These are phyloP conservation scores for Diaporthe sp. DNA, from an alignment of 2,329 filamentous ascomycete species.

Conservation along the genomic window DNA sequence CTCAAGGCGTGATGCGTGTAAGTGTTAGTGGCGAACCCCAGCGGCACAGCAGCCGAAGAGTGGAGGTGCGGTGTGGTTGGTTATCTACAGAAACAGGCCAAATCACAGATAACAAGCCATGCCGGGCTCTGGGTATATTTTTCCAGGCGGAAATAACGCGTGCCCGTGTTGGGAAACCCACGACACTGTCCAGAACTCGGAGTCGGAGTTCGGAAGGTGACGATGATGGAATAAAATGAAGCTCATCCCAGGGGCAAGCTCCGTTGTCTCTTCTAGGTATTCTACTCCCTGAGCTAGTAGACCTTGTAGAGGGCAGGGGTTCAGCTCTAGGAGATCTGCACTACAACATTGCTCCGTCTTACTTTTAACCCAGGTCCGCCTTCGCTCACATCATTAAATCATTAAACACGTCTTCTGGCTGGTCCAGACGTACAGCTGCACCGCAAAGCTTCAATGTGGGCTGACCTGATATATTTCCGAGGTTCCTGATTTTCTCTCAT, in stretches of 20 bases:
- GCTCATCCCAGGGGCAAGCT: constrained; percentile 3
- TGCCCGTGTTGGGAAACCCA: background rate
- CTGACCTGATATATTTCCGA: background rate
- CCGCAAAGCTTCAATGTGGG: background rate
- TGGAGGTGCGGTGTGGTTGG: background rate
- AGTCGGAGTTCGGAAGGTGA: constrained; percentile 27
- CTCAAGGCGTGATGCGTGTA: background rate
- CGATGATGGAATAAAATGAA: background rate
- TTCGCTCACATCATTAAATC: background rate
- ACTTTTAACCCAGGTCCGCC: background rate
- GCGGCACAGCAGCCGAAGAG: background rate
- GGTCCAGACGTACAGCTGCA: too few relatives aligned
- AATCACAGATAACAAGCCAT: background rate
- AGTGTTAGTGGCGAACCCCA: background rate
- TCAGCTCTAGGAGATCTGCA: background rate
- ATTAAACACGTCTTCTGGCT: background rate
- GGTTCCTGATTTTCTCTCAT: too few relatives aligned
- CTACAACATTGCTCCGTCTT: constrained; percentile 3
- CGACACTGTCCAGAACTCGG: background rate
- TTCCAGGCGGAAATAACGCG: too few relatives aligned
- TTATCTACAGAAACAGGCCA: background rate
- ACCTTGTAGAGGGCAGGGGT: background rate
- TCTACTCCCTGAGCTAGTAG: background rate
- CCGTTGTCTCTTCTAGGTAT: background rate
- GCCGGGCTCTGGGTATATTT: background rate